Base-by-base conservation (phyloP, 169 alveolate species). In the Haemoproteus tartakovskyi region DNA sequence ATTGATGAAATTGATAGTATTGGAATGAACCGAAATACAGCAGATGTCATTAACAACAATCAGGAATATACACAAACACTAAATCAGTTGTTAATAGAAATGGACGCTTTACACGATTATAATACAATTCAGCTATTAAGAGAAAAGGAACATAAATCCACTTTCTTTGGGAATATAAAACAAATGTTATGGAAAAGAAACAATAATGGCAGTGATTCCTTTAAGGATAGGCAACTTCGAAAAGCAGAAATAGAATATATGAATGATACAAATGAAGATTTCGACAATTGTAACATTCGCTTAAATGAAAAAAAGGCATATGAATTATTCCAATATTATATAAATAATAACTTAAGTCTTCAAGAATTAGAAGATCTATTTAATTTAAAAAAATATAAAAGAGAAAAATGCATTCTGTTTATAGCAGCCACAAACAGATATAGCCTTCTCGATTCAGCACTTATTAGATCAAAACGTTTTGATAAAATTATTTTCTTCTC, bases 381-480 rank as follows among this genome's bases (percentile, higher is more conserved):
- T 60, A 70, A 70, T 37, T 37, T 70, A 29, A 70, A 48, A 46
- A 70, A 24, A 6, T 37, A 43, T 37, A 29, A 47, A 30, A 33
- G 56, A 1, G 27, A 60, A 8, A 56, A 56, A 14, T 70, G 41
- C 46, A 56, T 70, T 47, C 30, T 70, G 16, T 38, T 70, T 56
- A 70, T 70, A 19, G 84, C 57, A 21, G 84, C 84, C 6, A 70
- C 84, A 1, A 70, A 70, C 19, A 57, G 84, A 22, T 70, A 70
- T 30, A 26, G 30, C 36, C 5, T 19, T 19, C 46, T 70, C 3
- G 84, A 70, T 48, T 46, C 84, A 2, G 84, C 78, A 5, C 27
- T 70, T 6, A 47, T 54, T 1, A 16, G 84, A 41, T 56, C 84
- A 21, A 70, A 70, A 27, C 11, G 84, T 11, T 70, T 70, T 48